A percentile compares a stretch with the other conserved stretches of the same genome.
Evolutionary conservation across 495 filamentous ascomycete species (phyloP).

Genomic region (Daldinia childiae): DNA sequence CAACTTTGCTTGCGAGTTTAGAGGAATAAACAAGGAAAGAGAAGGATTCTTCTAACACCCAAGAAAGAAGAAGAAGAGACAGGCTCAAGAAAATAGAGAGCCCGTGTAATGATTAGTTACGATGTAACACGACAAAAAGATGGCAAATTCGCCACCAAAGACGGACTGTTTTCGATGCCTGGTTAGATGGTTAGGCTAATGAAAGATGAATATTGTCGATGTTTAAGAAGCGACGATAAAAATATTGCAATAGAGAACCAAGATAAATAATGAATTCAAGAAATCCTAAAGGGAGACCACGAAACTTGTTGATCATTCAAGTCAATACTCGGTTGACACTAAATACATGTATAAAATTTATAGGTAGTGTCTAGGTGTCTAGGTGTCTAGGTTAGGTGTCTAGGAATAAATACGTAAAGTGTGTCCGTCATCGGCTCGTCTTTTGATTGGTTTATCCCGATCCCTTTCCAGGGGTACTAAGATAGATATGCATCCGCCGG

Average conservation of each 20-base stretch:
- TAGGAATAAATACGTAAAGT: neutral
- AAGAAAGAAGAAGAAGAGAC: constrained; percentile 8
- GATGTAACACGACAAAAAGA: constrained; percentile 25
- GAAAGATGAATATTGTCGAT: constrained; percentile 22
- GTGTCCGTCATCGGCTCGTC: neutral
- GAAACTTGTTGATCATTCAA: neutral
- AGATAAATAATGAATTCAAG: constrained; percentile 34
- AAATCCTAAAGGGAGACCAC: neutral
- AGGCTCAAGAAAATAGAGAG: constrained; percentile 22
- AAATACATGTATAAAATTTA: neutral
- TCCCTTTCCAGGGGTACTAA: neutral
- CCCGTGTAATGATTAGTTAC: constrained; percentile 7
- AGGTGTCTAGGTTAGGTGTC: too few species aligned
- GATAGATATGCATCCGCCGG: neutral
- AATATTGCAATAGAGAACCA: constrained; percentile 30
- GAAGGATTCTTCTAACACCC: neutral
- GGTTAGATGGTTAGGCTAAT: constrained; percentile 31
- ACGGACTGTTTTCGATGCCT: constrained; percentile 19
- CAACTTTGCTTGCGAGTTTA: neutral
- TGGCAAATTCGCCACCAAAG: constrained; percentile 12
- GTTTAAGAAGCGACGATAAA: constrained; percentile 31
- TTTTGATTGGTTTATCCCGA: neutral
- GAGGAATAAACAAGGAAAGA: neutral
- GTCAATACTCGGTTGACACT: neutral
- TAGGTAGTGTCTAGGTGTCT: too few species aligned